A percentile compares a stretch with the other conserved stretches of the same genome.
These are phyloP conservation scores for Nicotiana benthamiana DNA, from an alignment of 257 asterid species.

Conservation along the genomic window DNA sequence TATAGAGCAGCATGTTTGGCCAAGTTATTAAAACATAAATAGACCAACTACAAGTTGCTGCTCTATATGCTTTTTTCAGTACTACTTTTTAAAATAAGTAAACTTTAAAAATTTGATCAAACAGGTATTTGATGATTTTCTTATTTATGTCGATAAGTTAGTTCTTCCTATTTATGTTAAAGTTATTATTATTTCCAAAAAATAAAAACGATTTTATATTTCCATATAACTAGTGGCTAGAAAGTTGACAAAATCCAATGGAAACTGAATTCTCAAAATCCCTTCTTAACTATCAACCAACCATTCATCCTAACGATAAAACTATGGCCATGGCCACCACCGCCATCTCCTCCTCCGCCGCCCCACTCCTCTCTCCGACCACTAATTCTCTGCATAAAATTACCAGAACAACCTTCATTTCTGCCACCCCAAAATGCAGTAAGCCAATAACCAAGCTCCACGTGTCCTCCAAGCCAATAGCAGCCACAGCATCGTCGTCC, in stretches of 20 bases:
- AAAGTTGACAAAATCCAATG: constrained; percentile 36
- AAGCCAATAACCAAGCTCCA: constrained; percentile 51
- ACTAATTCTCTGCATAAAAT: constrained; percentile 21
- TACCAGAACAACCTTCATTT: constrained; percentile 16
- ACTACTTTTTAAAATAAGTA: no score
- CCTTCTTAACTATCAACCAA: constrained; percentile 19
- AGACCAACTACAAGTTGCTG: no score
- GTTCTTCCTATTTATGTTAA: no score
- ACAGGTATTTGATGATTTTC: no score
- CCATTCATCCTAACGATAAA: constrained; percentile 21
- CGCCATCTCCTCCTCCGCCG: constrained; percentile 27
- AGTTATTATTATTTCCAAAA: no score
- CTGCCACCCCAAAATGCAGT: constrained; percentile 16
- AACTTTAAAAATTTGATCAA: no score
- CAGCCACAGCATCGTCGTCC: constrained; percentile 30
- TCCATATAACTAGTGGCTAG: constrained; percentile 4
- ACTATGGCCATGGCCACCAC: constrained; percentile 30
- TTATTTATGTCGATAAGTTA: no score
- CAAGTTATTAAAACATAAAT: no score
- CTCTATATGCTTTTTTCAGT: no score
- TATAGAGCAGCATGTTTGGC: no score
- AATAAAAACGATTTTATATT: no score
- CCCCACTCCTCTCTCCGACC: constrained; percentile 16
- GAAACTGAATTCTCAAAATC: not conserved
- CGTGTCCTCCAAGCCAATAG: constrained; percentile 64